Conservation (phyloP, 2,329 filamentous ascomycete species). For the Dothideomycetidae sp. region DNA sequence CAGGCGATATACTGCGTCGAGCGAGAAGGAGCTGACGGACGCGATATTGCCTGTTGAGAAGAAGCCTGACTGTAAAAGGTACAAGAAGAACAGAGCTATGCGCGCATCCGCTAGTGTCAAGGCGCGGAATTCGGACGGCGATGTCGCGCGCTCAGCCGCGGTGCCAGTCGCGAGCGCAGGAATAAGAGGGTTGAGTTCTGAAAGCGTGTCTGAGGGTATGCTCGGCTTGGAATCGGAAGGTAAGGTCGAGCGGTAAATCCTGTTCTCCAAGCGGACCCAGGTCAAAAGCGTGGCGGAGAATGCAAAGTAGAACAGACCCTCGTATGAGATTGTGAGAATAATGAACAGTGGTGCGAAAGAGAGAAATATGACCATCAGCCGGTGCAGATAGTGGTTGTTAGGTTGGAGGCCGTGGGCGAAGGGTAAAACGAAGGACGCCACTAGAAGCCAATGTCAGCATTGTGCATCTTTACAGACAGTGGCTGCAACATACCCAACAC, state of each 20-base stretch:
- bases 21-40: conserved; percentile 80
- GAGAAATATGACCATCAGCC: conserved; percentile 76
- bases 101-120: conserved; percentile 72
- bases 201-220: conserved; percentile 15
- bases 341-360: conserved; percentile 89
- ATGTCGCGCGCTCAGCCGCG: conserved; percentile 19
- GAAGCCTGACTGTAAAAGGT: conserved; percentile 85
- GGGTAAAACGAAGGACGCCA: conserved; percentile 62
- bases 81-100: conserved; percentile 87
- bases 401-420: conserved; percentile 67
- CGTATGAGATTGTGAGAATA: conserved; percentile 92
- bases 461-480: conserved; percentile 8
- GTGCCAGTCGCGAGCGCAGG: conserved; percentile 24
- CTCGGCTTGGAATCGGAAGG: conserved; percentile 14
- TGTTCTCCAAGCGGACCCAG: conserved; percentile 87
- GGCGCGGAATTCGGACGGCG: conserved; percentile 40
- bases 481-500: conserved; percentile 48
- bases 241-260: conserved; percentile 38
- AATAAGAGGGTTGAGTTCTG: conserved; percentile 19
- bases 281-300: conserved; percentile 71
- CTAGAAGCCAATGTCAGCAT: conserved; percentile 30
- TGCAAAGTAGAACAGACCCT: conserved; percentile 86
- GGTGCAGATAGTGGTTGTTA: conserved; percentile 79
- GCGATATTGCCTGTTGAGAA: conserved; percentile 96
- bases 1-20: conserved; percentile 78